Conservation (phyloP, 495 filamentous ascomycete species). For the Penicillium crystallinum region DNA sequence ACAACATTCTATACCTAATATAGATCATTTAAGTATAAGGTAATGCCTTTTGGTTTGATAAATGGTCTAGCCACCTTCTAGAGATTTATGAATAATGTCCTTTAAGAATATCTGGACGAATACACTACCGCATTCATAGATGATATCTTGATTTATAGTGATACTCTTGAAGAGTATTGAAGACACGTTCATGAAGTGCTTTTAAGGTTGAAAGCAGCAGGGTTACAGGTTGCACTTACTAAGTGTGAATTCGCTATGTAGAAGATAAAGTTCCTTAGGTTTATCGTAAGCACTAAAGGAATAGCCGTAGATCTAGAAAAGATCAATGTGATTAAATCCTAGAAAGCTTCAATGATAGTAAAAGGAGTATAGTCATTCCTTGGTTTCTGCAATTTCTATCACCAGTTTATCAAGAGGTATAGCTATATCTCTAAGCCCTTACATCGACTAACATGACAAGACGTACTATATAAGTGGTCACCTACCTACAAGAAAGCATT, state of each 20-base stretch:
- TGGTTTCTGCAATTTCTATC: conserved; percentile 29
- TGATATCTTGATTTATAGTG: background rate
- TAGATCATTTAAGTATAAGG: conserved; percentile 12
- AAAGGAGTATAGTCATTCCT: conserved; percentile 27
- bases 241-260: conserved; percentile 28
- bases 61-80: conserved; percentile 9
- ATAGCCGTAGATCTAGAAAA: conserved; percentile 18
- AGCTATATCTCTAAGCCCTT: conserved; percentile 11
- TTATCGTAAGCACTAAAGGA: conserved; percentile 4
- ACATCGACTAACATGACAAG: background rate
- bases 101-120: background rate
- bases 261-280: conserved; percentile 8
- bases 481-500: background rate
- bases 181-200: background rate
- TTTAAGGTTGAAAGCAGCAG: background rate
- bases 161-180: background rate
- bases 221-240: conserved; percentile 10
- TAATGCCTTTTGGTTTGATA: conserved; percentile 14
- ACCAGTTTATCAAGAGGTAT: conserved; percentile 23
- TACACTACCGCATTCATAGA: background rate
- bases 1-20: conserved; percentile 12
- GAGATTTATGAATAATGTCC: background rate
- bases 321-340: conserved; percentile 16
- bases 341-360: conserved; percentile 2
- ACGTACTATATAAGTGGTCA: too few relatives aligned